phyloP scores from a whole-genome alignment of 495 filamentous ascomycete species.

The Staphylotrichum longicolle region DNA sequence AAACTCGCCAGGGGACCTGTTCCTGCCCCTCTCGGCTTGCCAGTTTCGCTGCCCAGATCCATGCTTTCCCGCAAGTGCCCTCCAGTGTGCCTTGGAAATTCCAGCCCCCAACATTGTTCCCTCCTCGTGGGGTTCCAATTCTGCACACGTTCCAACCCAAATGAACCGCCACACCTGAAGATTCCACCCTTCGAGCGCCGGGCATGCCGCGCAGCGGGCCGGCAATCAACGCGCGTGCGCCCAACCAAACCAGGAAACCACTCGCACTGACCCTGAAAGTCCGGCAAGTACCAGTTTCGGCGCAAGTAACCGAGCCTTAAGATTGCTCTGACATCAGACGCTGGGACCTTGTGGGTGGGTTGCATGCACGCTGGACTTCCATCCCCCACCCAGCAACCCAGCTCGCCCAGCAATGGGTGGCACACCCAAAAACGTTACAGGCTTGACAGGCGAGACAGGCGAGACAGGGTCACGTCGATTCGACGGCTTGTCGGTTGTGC shows the following conservation, averaged over 20 bases:
- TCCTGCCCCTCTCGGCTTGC: not conserved
- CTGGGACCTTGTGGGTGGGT: not conserved
- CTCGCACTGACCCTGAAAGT: not conserved
- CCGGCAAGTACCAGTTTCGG: not conserved
- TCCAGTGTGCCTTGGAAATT: not conserved
- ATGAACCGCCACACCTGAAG: no score
- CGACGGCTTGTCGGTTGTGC: constrained; percentile 5
- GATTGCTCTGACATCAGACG: constrained; percentile 8
- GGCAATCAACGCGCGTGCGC: not conserved
- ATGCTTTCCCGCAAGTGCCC: not conserved
- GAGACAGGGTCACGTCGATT: not conserved
- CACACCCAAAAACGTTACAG: no score
- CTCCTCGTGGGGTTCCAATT: not conserved
- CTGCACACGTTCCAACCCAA: not conserved
- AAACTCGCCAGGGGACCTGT: no score
- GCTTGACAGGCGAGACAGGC: no score
- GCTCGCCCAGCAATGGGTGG: no score
- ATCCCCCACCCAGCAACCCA: not conserved
- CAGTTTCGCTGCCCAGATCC: not conserved
- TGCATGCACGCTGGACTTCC: not conserved
- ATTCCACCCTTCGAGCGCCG: no score
- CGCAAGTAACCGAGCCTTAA: not conserved
- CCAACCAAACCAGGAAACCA: not conserved
- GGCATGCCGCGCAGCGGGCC: not conserved
- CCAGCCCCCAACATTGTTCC: not conserved